Conservation (phyloP, 2,329 filamentous ascomycete genomes). For the Claviceps lovelessii region DNA sequence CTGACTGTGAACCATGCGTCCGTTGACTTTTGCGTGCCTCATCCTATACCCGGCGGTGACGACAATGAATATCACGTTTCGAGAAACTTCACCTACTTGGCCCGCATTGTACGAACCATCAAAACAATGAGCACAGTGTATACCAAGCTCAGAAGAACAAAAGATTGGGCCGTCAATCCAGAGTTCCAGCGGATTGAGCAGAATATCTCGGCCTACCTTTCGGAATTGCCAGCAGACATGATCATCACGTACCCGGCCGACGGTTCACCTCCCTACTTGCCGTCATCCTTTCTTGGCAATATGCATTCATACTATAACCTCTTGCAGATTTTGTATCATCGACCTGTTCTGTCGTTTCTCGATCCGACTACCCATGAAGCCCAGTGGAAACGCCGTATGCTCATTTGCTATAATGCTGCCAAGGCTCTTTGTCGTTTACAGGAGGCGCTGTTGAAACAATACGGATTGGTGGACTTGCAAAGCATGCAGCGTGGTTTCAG, state of each 20-base stretch:
- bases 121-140: slow-evolving; percentile 64
- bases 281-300: slow-evolving; percentile 78
- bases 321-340: slow-evolving; percentile 70
- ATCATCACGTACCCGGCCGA: slow-evolving; percentile 64
- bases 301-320: slow-evolving; percentile 82
- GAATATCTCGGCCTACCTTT: slow-evolving; percentile 60
- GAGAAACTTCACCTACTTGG: slow-evolving; percentile 70
- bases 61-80: slow-evolving; percentile 64
- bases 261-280: slow-evolving; percentile 68
- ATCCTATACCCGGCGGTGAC: slow-evolving; percentile 51
- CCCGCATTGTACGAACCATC: slow-evolving; percentile 64
- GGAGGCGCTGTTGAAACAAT: slow-evolving; percentile 64
- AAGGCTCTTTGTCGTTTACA: slow-evolving; percentile 76
- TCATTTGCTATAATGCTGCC: slow-evolving; percentile 70
- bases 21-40: slow-evolving; percentile 57
- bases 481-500: slow-evolving; percentile 92
- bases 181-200: slow-evolving; percentile 69
- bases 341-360: slow-evolving; percentile 69
- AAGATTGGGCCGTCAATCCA: slow-evolving; percentile 78
- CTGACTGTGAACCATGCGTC: slow-evolving; percentile 60
- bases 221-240: slow-evolving; percentile 64
- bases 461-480: slow-evolving; percentile 64
- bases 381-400: slow-evolving; percentile 78
- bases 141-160: slow-evolving; percentile 56
- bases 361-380: slow-evolving; percentile 57